Evolutionary conservation across 148 eudicot species (phyloP).

Genomic region (Camellia granthamiana): DNA sequence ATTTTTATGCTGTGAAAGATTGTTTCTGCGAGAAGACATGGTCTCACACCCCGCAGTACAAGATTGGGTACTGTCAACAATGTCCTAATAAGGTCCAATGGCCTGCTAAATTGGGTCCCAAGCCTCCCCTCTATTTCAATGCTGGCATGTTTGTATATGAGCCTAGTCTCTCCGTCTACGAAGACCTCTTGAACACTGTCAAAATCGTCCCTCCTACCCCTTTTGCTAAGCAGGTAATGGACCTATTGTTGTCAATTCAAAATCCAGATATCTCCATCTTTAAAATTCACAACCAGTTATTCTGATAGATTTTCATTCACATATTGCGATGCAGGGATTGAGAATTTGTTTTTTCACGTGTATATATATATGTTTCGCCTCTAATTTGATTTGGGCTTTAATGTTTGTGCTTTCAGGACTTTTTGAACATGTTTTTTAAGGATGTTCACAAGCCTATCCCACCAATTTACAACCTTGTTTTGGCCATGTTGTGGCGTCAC

Average conservation of each 20-base stretch:
- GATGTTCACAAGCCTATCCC: conserved; percentile 39
- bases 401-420: conserved; percentile 26
- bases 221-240: conserved; percentile 39
- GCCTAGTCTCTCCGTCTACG: conserved; percentile 31
- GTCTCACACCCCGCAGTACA: conserved; percentile 39
- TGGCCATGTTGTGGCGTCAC: conserved; percentile 8
- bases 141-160: conserved; percentile 42
- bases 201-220: conserved; percentile 39
- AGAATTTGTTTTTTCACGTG: too few species aligned
- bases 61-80: conserved; percentile 21
- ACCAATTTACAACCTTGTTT: conserved; percentile 35
- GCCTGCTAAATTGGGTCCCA: conserved; percentile 31
- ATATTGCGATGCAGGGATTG: too few species aligned
- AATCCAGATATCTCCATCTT: too few species aligned
- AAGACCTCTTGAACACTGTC: conserved; percentile 29
- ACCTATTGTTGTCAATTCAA: background rate
- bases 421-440: conserved; percentile 48
- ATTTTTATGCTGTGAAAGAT: conserved; percentile 47
- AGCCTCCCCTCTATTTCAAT: conserved; percentile 38
- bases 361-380: background rate
- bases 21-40: conserved; percentile 45
- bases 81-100: background rate
- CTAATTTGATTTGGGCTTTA: background rate
- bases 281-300: too few species aligned
- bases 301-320: too few species aligned